Percentiles rank a stretch among this genome's conserved stretches.
Conservation (phyloP, 306 rosid species). For the Cicer bijugum region DNA sequence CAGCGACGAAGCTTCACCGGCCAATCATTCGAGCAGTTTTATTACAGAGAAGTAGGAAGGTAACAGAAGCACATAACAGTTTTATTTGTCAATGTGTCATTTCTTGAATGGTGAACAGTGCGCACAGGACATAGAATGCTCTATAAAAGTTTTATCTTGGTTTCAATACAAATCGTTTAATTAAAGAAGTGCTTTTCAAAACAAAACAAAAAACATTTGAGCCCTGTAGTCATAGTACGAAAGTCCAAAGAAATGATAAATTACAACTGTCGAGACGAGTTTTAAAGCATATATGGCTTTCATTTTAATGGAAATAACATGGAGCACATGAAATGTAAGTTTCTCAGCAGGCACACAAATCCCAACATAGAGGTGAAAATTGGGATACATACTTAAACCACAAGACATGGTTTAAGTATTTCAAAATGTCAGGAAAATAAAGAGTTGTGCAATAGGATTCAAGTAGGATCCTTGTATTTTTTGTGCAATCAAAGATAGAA, state of each 20-base stretch:
- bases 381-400: neutral
- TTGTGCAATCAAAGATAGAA: neutral
- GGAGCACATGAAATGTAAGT: neutral
- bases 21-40: neutral
- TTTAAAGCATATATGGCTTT: neutral
- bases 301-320: neutral
- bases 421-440: neutral
- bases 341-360: neutral
- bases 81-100: neutral
- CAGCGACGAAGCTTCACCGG: neutral
- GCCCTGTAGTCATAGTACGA: neutral
- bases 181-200: neutral
- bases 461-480: neutral
- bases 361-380: neutral
- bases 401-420: neutral
- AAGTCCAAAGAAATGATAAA: conserved; percentile 5
- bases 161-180: neutral
- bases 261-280: neutral
- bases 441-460: neutral
- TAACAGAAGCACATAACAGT: neutral
- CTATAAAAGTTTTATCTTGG: neutral
- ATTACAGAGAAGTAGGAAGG: neutral
- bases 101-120: neutral
- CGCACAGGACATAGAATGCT: neutral
- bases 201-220: neutral